Percentiles rank a stretch among this genome's conserved stretches.
These are phyloP conservation scores for Lactarius quietus DNA, from an alignment of 768 basidiomycete species.

Conservation along the genomic window DNA sequence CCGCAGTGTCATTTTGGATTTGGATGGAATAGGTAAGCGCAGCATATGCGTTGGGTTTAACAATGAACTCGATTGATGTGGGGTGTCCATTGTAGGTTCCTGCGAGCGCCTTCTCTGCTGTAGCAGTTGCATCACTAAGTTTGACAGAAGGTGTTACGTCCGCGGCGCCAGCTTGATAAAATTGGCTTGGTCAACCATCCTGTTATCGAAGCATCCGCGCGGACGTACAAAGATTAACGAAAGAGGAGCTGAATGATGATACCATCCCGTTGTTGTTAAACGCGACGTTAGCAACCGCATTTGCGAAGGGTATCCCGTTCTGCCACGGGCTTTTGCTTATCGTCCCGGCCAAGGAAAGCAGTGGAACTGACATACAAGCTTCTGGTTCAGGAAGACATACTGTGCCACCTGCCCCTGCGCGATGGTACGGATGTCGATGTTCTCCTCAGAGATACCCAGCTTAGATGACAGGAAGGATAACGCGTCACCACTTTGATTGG, in stretches of 20 bases:
- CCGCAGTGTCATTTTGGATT: slow-evolving; percentile 39
- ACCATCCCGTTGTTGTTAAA: slow-evolving; percentile 42
- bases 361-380: slow-evolving; percentile 26
- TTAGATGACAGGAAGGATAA: slow-evolving; percentile 30
- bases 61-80: slow-evolving; percentile 41
- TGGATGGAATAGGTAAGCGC: slow-evolving; percentile 43
- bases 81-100: slow-evolving; percentile 43
- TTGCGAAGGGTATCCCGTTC: slow-evolving; percentile 36
- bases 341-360: not conserved
- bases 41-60: slow-evolving; percentile 37
- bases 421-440: slow-evolving; percentile 23
- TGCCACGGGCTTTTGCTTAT: slow-evolving; percentile 3
- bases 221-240: too few species aligned
- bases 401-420: slow-evolving; percentile 22
- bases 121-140: slow-evolving; percentile 35
- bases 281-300: slow-evolving; percentile 45
- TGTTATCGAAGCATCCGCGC: too few species aligned
- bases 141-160: slow-evolving; percentile 38
- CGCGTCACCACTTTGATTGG: slow-evolving; percentile 25
- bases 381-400: slow-evolving; percentile 29
- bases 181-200: not conserved
- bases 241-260: slow-evolving; percentile 44
- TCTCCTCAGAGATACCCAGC: slow-evolving; percentile 24
- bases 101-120: slow-evolving; percentile 37
- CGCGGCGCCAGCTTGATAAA: slow-evolving; percentile 23